Evolutionary conservation across 2,329 filamentous ascomycete species (phyloP), one percentile per base, ranked within the genome.

Genomic region (Aspergillus pseudotamarii): DNA sequence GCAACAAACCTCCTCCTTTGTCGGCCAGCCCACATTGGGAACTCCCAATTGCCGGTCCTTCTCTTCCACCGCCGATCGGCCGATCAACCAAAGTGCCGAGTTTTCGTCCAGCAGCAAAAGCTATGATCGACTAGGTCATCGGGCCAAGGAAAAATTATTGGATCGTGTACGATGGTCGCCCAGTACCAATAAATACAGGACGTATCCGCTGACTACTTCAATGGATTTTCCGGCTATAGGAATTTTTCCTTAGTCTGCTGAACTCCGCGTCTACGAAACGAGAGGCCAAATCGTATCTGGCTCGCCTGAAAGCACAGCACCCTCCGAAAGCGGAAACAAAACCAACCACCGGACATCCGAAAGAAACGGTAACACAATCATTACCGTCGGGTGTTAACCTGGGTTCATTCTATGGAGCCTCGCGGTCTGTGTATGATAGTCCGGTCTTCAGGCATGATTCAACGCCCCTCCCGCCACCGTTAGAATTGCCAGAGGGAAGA

Each of bases 261-360:
- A 92, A 92, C 72, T 93, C 94, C 21, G 93, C 93, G 12, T 91
- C 94, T 6, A 97, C 94, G 0, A 96, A 94, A 78, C 89, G 95
- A 71, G 95, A 99, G 80, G 93, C 94, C 55, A 94, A 91, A 78
- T 89, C 92, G 43, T 99, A 97, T 74, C 85, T 99, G 19, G 91
- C 95, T 70, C 94, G 93, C 65, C 96, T 97, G 76, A 89, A 88
- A 57, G 79, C 68, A n/a, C 66, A 80, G 10, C 69, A 76, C 72
- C 67, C 76, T 67, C 56, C 71, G 70, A 63, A 78, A 72, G 23
- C 70, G 66, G 70, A 67, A 72, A 68, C 70, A 75, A 76, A 73
- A 71, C 62, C 72, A 68, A 57, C 63, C 69, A 73, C 63, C 66
- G 72, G 61, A 71, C 66, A 66, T 60, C 59, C 60, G 63, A 72